phyloP scores from a whole-genome alignment of 345 rosid genomes.

The Clarkia xantiana region DNA sequence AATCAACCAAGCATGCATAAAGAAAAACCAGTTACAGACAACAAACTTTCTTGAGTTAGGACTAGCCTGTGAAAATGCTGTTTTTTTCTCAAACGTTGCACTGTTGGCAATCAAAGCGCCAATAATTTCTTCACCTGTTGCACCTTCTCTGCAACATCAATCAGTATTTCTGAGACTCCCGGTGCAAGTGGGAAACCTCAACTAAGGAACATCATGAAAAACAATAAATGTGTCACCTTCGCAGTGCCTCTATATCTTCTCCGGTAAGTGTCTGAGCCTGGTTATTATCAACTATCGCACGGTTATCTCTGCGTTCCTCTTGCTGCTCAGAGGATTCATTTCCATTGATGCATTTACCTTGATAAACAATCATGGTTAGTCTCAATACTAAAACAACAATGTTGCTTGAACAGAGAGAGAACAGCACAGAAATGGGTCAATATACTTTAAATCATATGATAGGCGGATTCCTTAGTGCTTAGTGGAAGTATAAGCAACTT shows the following conservation, averaged over 20 bases:
- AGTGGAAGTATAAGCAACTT: no score
- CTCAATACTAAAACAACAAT: not conserved
- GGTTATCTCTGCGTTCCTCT: slow-evolving; percentile 52
- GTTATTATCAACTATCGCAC: slow-evolving; percentile 65
- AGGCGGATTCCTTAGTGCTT: no score
- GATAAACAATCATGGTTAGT: not conserved
- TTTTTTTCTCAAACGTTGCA: slow-evolving; percentile 80
- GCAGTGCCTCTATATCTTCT: slow-evolving; percentile 72
- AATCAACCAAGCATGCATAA: slow-evolving; percentile 5
- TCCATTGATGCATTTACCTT: slow-evolving; percentile 25
- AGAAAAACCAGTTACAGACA: not conserved
- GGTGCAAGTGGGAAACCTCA: not conserved
- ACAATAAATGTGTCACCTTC: slow-evolving; percentile 28
- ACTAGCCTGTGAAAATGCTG: slow-evolving; percentile 60
- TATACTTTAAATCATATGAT: no score
- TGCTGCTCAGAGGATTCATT: slow-evolving; percentile 18
- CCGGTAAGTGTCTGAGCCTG: slow-evolving; percentile 67
- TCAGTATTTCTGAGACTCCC: slow-evolving; percentile 1
- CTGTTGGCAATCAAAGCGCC: slow-evolving; percentile 90
- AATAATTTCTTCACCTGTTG: slow-evolving; percentile 69
- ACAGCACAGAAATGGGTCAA: no score
- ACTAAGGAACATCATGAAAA: not conserved
- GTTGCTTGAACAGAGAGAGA: no score
- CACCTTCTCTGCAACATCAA: slow-evolving; percentile 55
- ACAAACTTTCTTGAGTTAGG: not conserved